phyloP scores from a whole-genome alignment of 768 basidiomycete species.

The Russula virescens region DNA sequence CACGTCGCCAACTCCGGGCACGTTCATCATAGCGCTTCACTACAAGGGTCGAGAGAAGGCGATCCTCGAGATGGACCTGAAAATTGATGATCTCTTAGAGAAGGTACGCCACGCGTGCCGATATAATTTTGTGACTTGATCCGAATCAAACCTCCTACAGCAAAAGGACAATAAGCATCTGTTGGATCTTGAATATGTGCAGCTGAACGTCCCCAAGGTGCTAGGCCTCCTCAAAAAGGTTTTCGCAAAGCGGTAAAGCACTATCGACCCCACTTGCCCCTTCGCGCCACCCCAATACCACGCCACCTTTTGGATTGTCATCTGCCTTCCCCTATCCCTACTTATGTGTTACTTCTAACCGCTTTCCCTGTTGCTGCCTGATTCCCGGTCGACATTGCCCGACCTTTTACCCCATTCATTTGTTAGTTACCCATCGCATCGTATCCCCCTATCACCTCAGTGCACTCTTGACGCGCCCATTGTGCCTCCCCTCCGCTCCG shows the following conservation, averaged over 20 bases:
- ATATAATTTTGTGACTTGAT: background rate
- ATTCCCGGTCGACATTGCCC: conserved; percentile 3
- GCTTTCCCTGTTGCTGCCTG: conserved; percentile 11
- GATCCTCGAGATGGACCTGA: conserved; percentile 98
- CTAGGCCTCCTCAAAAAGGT: conserved; percentile 90
- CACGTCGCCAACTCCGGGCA: conserved; percentile 94
- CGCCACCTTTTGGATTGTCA: background rate
- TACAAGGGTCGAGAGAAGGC: conserved; percentile 99
- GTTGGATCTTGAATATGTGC: conserved; percentile 95
- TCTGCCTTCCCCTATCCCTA: conserved; percentile 7
- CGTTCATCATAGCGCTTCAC: conserved; percentile 97
- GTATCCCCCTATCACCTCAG: conserved; percentile 4
- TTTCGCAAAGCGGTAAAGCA: conserved; percentile 71
- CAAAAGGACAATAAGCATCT: conserved; percentile 99
- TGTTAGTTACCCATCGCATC: conserved; percentile 22
- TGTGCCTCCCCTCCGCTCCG: conserved; percentile 11
- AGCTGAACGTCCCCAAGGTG: conserved; percentile 94
- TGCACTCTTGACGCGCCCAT: background rate
- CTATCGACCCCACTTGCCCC: background rate
- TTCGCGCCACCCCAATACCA: conserved; percentile 13
- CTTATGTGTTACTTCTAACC: conserved; percentile 16
- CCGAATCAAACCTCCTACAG: conserved; percentile 37
- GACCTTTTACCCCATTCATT: conserved; percentile 22
- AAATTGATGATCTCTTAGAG: conserved; percentile 96
- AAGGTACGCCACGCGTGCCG: conserved; percentile 55